Evolutionary conservation across 2,329 filamentous ascomycete species (phyloP).

Genomic region (Botryotinia convoluta): DNA sequence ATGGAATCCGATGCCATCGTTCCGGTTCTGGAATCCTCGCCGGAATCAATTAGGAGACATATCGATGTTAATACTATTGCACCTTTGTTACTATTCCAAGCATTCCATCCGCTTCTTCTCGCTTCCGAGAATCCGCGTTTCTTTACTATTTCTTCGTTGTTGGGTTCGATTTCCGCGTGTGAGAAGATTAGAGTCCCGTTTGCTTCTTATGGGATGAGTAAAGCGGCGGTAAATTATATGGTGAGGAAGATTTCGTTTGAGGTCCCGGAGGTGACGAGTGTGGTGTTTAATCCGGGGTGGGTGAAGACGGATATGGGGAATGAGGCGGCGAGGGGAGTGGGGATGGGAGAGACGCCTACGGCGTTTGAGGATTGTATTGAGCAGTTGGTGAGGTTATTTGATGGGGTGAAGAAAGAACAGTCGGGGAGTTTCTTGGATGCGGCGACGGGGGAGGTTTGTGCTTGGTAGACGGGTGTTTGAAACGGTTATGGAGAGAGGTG

Average conservation of each 20-base stretch:
- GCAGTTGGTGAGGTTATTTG: conserved; percentile 24
- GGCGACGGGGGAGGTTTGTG: conserved; percentile 21
- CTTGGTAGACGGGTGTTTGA: conserved; percentile 24
- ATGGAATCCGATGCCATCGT: neutral
- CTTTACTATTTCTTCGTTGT: conserved; percentile 39
- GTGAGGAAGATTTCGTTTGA: conserved; percentile 39
- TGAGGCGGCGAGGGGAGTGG: conserved; percentile 23
- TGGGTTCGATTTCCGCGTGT: conserved; percentile 26
- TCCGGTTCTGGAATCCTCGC: neutral
- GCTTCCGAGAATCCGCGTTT: conserved; percentile 40
- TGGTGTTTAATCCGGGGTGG: conserved; percentile 40
- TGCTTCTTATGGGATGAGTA: conserved; percentile 44
- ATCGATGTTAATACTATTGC: neutral
- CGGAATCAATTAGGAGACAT: neutral
- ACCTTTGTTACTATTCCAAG: conserved; percentile 32
- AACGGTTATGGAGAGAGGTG: no score
- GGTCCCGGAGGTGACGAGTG: conserved; percentile 35
- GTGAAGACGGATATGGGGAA: conserved; percentile 36
- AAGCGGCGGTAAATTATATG: conserved; percentile 39
- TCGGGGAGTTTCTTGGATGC: conserved; percentile 24
- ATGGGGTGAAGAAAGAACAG: conserved; percentile 23
- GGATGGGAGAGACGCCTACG: conserved; percentile 27
- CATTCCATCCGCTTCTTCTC: conserved; percentile 42
- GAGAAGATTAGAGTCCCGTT: conserved; percentile 20
- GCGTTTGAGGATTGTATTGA: conserved; percentile 27